Evolutionary conservation across 2,329 filamentous ascomycete genomes (phyloP), one percentile per base, ranked within the genome.

Genomic region (Verticillium isaacii): DNA sequence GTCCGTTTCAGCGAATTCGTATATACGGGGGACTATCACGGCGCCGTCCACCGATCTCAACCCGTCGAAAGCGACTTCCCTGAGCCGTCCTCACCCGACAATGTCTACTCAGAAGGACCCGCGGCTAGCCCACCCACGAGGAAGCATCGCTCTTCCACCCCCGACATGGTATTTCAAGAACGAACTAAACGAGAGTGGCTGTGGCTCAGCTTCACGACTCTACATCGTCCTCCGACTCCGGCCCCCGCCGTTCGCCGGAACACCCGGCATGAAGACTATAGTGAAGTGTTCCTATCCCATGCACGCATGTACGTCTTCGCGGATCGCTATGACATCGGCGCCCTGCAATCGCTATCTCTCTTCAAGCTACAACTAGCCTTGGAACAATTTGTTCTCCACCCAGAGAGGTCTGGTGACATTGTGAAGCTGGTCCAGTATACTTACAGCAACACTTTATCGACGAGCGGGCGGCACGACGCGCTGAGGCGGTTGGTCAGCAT

Each of bases 1-100:
- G 63, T 70, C 36, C 68, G 67, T 17, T 70, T 70, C 55, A 66
- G 67, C 58, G 64, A 68, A 60, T 70, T 61, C 25, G 68, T 64
- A 14, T 70, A 70, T 63, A 66, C 67, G 32, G 61, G 65, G 5
- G 64, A 69, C 62, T 70, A 70, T 60, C 29, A 6, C 29, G 29
- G 29, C 29, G 29, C 29, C 29, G 29, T 6, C 29, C 6, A 29
- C 29, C 29, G 5, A 29, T 29, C 29, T 29, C 29, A 29, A 29
- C 29, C 29, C 29, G 29, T 29, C 29, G 29, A 29, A 29, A 29
- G 5, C 29, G 29, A 29, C 29, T 29, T 6, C 29, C 29, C 29
- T 5, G 29, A 29, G 29, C 29, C 29, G 29, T 29, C 29, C 29
- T 29, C 29, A 6, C 29, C 29, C 29, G 29, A 29, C 3, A 6